These are phyloP conservation scores for Mrakia gelida DNA, from an alignment of 768 basidiomycete genomes.

Conservation along the genomic window DNA sequence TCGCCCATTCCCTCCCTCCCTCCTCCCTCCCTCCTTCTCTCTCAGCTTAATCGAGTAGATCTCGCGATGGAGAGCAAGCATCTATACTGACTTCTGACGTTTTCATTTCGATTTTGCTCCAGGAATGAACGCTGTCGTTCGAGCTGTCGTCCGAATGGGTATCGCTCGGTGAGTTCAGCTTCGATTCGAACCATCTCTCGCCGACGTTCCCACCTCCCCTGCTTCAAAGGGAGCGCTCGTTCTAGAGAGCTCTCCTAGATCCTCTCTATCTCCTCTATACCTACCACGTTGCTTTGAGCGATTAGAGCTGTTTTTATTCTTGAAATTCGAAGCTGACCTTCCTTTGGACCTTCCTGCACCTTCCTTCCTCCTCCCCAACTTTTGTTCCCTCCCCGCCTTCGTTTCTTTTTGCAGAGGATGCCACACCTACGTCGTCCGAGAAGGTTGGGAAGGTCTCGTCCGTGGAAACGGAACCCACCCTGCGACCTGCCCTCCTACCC, in stretches of 20 bases:
- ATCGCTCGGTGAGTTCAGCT: constrained; percentile 70
- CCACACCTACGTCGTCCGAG: constrained; percentile 91
- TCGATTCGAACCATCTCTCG: neutral
- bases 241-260: neutral
- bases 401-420: constrained; percentile 65
- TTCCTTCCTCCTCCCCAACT: constrained; percentile 4
- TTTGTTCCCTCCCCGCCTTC: neutral
- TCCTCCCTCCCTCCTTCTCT: too few species aligned
- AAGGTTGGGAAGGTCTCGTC: constrained; percentile 97
- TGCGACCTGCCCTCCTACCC: constrained; percentile 34
- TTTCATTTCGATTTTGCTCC: neutral
- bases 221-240: neutral
- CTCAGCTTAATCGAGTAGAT: too few species aligned
- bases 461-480: constrained; percentile 64
- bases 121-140: constrained; percentile 84
- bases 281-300: neutral
- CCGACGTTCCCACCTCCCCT: neutral
- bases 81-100: neutral
- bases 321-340: neutral
- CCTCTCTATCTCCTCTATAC: neutral
- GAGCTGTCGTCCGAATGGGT: constrained; percentile 84
- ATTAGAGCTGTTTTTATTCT: neutral
- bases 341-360: neutral
- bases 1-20: too few species aligned
- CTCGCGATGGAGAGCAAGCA: neutral